Conservation (phyloP, 2,329 filamentous ascomycete genomes). For the Aspergillus hiratsukae region DNA sequence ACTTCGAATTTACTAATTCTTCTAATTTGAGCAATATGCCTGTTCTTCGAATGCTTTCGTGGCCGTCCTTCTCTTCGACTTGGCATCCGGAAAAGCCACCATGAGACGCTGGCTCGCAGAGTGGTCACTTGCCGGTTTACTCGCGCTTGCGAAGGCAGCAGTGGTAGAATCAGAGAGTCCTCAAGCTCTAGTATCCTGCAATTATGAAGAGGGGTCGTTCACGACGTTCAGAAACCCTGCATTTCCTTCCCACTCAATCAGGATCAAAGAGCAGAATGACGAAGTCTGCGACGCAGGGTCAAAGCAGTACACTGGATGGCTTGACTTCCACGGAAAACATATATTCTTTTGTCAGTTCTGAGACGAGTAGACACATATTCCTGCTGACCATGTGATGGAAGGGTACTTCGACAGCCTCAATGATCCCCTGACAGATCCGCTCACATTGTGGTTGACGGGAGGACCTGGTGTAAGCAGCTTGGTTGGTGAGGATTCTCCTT, state of each 20-base stretch:
- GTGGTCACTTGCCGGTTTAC: not conserved
- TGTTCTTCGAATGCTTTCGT: not conserved
- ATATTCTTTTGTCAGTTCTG: slow-evolving; percentile 3
- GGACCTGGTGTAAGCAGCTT: slow-evolving; percentile 12
- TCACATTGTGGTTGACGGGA: slow-evolving; percentile 14
- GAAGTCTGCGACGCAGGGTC: slow-evolving; percentile 20
- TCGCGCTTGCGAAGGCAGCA: not conserved
- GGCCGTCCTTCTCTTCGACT: not conserved
- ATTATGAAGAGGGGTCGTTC: not conserved
- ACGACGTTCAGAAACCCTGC: slow-evolving; percentile 8
- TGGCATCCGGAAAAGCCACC: not conserved
- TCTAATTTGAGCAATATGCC: not conserved
- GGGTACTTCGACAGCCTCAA: slow-evolving; percentile 15
- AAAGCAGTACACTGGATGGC: slow-evolving; percentile 22
- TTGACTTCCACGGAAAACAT: slow-evolving; percentile 12
- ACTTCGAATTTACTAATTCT: not conserved
- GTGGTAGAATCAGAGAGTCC: not conserved
- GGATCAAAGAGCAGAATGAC: slow-evolving; percentile 21
- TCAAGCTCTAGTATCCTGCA: not conserved
- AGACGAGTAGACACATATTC: not conserved
- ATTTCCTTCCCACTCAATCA: slow-evolving; percentile 15
- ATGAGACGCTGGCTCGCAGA: not conserved
- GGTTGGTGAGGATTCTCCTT: slow-evolving; percentile 3
- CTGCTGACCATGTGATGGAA: not conserved
- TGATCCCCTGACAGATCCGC: slow-evolving; percentile 8